phyloP scores from a whole-genome alignment of 441 rosid genomes.

The Manihot esculenta region DNA sequence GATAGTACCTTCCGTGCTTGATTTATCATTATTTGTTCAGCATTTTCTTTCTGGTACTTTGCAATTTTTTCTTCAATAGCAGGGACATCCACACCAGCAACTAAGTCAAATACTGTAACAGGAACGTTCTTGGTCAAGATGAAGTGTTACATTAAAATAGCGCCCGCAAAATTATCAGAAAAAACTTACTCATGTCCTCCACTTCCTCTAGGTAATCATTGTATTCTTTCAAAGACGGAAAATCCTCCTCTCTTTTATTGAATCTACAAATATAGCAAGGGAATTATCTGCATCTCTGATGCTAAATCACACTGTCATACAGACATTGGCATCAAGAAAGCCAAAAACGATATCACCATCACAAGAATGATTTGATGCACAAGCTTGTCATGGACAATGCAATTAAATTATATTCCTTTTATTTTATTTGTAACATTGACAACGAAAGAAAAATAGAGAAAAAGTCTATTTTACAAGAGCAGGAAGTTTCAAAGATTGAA shows the following conservation, averaged over 20 bases:
- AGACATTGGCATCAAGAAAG: not conserved
- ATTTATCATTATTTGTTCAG: conserved; percentile 80
- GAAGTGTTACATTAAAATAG: not conserved
- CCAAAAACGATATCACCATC: not conserved
- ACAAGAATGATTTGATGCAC: not conserved
- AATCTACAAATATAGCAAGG: conserved; percentile 41
- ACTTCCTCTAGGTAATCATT: conserved; percentile 96
- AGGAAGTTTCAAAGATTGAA: not conserved
- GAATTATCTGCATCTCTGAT: not conserved
- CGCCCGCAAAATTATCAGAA: not conserved
- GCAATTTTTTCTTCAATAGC: conserved; percentile 72
- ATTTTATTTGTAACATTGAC: not conserved
- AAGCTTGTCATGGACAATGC: not conserved
- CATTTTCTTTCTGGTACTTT: conserved; percentile 76
- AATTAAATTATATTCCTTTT: not conserved
- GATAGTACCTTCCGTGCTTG: conserved; percentile 70
- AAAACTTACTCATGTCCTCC: conserved; percentile 81
- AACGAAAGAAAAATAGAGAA: not conserved
- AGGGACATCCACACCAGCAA: conserved; percentile 70
- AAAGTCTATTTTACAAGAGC: too few species aligned
- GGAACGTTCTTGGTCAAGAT: conserved; percentile 3
- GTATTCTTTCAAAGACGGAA: conserved; percentile 67
- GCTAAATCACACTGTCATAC: not conserved
- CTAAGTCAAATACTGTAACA: conserved; percentile 59
- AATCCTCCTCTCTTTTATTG: conserved; percentile 89